phyloP scores from a whole-genome alignment of 768 basidiomycete genomes.

The Leccinum uliginosum region DNA sequence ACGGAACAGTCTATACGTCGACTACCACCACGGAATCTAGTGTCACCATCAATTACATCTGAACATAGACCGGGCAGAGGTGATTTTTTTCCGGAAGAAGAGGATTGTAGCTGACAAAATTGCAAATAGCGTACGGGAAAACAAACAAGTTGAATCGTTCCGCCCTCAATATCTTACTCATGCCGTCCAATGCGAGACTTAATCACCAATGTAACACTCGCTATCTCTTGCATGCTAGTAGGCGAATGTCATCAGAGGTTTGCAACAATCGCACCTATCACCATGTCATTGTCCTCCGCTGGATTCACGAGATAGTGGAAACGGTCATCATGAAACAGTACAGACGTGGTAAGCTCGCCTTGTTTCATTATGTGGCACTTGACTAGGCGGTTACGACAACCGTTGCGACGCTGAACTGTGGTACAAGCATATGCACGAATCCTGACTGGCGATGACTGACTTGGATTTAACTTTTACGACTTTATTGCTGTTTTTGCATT shows the following conservation, averaged over 20 bases:
- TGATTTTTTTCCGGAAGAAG: neutral
- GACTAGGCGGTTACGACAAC: too few relatives aligned
- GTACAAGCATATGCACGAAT: too few relatives aligned
- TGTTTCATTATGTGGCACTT: too few relatives aligned
- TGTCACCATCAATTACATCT: constrained; percentile 9
- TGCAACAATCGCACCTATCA: neutral
- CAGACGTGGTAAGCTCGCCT: neutral
- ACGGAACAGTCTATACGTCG: constrained; percentile 7
- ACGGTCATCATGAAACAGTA: neutral
- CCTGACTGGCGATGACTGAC: too few relatives aligned
- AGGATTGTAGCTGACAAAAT: neutral
- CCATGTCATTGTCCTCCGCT: neutral
- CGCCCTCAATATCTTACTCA: too few relatives aligned
- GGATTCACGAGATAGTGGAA: neutral
- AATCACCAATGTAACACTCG: neutral
- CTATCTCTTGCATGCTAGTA: neutral
- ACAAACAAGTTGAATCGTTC: too few relatives aligned
- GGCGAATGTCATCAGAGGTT: neutral
- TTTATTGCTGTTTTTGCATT: too few relatives aligned
- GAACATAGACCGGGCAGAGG: neutral
- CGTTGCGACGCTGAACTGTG: too few relatives aligned
- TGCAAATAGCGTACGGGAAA: neutral
- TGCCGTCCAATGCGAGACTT: too few relatives aligned
- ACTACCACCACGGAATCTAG: neutral
- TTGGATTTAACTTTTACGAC: too few relatives aligned